Percentiles rank a stretch among this genome's conserved stretches.
Evolutionary conservation across 441 rosid species (phyloP).

Genomic region (Populus hybrid): DNA sequence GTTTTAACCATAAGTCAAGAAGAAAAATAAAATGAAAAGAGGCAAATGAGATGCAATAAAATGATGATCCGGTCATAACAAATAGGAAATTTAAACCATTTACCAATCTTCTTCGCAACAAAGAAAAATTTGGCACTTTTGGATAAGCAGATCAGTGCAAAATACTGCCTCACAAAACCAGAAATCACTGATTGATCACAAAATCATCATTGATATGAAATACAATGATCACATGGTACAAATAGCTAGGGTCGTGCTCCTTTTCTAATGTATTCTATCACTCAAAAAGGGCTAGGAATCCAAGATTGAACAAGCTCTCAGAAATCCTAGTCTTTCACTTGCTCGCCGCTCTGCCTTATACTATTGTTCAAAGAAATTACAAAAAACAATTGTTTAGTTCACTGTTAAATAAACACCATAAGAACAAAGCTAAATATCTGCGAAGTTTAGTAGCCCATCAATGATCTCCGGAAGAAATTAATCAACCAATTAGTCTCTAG

Average conservation of each 20-base stretch:
- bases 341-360: neutral
- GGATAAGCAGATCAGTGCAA: neutral
- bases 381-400: neutral
- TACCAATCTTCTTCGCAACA: neutral
- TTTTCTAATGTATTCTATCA: neutral
- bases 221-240: neutral
- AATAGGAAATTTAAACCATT: neutral
- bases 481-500: neutral
- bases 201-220: neutral
- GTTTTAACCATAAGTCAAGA: neutral
- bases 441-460: neutral
- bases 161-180: neutral
- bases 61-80: neutral
- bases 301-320: neutral
- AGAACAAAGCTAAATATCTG: neutral
- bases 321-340: neutral
- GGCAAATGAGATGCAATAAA: neutral
- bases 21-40: neutral
- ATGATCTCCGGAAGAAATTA: neutral
- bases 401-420: neutral
- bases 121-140: neutral
- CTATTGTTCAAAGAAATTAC: neutral
- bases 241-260: neutral
- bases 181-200: neutral
- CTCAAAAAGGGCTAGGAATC: neutral